Conservation (phyloP, 345 rosid genomes). For the Iberis pinnata region DNA sequence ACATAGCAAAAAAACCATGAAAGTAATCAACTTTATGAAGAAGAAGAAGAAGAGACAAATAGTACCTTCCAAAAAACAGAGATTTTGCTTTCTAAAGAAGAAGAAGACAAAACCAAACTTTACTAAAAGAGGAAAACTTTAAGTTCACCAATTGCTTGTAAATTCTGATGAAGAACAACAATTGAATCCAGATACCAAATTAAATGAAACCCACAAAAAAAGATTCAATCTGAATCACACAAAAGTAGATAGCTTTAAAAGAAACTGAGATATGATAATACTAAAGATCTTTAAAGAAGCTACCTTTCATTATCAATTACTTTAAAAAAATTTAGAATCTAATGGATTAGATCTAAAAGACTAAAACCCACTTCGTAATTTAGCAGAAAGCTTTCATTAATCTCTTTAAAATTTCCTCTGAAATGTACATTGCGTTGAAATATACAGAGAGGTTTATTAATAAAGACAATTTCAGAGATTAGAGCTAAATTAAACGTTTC, state of each 20-base stretch:
- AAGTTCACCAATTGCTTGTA: background rate
- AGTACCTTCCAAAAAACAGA: slow-evolving; percentile 20
- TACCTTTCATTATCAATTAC: background rate
- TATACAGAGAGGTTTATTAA: background rate
- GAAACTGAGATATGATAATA: no score
- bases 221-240: slow-evolving; percentile 27
- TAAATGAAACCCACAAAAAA: background rate
- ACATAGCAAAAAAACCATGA: slow-evolving; percentile 13
- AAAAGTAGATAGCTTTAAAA: slow-evolving; percentile 10
- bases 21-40: slow-evolving; percentile 1
- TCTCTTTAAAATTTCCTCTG: background rate
- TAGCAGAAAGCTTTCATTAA: slow-evolving; percentile 17
- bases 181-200: slow-evolving; percentile 11
- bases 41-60: slow-evolving; percentile 22
- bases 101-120: slow-evolving; percentile 20
- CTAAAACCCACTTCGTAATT: slow-evolving; percentile 7
- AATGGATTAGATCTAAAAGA: background rate
- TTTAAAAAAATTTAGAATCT: background rate
- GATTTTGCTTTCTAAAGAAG: background rate
- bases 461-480: background rate
- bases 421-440: slow-evolving; percentile 8
- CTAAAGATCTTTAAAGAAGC: background rate
- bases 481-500: slow-evolving; percentile 12
- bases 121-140: slow-evolving; percentile 12
- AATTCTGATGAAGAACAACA: slow-evolving; percentile 17